Evolutionary conservation across 2,329 filamentous ascomycete species (phyloP).

Genomic region (Talaromyces sp.): DNA sequence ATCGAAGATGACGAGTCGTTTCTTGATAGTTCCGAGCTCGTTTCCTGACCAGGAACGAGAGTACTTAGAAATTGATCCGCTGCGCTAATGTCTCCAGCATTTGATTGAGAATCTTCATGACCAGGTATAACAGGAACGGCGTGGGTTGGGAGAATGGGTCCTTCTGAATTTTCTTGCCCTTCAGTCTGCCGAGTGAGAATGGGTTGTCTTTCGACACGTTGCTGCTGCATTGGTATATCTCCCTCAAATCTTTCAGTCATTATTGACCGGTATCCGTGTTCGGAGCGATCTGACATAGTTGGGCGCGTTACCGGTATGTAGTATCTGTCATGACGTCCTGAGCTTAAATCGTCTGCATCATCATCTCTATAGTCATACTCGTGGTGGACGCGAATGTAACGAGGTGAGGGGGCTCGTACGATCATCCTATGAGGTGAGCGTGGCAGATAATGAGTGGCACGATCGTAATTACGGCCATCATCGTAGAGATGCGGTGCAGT

Average conservation of each 20-base stretch:
- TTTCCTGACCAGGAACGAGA: slow-evolving; percentile 28
- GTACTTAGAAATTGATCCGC: slow-evolving; percentile 38
- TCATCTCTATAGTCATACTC: slow-evolving; percentile 10
- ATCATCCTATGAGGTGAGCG: slow-evolving; percentile 2
- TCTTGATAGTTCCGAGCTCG: slow-evolving; percentile 10
- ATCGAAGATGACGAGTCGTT: slow-evolving; percentile 12
- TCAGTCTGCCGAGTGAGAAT: background rate
- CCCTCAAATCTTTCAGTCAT: slow-evolving; percentile 9
- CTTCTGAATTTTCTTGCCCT: slow-evolving; percentile 5
- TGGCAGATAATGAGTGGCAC: background rate
- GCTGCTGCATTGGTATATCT: background rate
- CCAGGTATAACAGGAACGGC: background rate
- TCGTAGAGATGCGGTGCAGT: background rate
- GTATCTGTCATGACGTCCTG: slow-evolving; percentile 13
- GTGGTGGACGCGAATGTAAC: slow-evolving; percentile 8
- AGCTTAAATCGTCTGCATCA: slow-evolving; percentile 6
- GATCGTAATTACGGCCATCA: slow-evolving; percentile 6
- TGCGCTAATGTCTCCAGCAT: slow-evolving; percentile 31
- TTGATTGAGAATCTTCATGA: slow-evolving; percentile 5
- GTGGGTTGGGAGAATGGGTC: slow-evolving; percentile 1
- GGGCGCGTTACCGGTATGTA: slow-evolving; percentile 10
- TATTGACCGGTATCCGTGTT: slow-evolving; percentile 4
- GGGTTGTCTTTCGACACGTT: background rate
- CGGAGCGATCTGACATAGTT: background rate
- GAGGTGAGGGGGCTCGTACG: slow-evolving; percentile 1